Evolutionary conservation across 352 stramenopile genomes (phyloP).

Genomic region (Pythium grandisporangium): DNA sequence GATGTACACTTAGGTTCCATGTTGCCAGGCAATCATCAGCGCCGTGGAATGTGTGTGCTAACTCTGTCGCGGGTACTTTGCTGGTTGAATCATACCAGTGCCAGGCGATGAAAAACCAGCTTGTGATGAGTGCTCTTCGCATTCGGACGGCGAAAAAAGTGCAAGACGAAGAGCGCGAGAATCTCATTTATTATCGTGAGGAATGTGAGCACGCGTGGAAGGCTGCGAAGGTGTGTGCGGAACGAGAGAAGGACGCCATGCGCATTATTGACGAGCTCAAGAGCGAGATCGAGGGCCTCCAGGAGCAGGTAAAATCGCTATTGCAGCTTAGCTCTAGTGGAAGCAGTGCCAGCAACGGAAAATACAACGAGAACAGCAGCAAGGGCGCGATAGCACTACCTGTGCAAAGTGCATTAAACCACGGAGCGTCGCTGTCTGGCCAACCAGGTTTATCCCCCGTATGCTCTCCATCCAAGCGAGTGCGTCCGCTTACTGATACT

Average conservation of each 20-base stretch:
- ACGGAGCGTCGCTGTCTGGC: not conserved
- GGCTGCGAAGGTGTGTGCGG: conserved; percentile 38
- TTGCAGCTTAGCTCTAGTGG: conserved; percentile 5
- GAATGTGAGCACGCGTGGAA: conserved; percentile 65
- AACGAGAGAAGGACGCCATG: conserved; percentile 50
- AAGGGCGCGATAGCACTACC: too few relatives aligned
- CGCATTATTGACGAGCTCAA: conserved; percentile 64
- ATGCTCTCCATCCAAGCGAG: conserved; percentile 1
- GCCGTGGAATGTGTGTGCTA: too few relatives aligned
- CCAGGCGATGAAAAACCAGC: conserved; percentile 59
- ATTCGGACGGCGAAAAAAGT: conserved; percentile 49
- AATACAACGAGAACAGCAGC: too few relatives aligned
- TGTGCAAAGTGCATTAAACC: too few relatives aligned
- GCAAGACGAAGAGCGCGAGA: conserved; percentile 66
- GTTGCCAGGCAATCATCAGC: too few relatives aligned
- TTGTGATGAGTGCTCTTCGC: conserved; percentile 40
- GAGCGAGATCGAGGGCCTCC: conserved; percentile 39
- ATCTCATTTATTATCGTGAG: conserved; percentile 60
- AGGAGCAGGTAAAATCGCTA: conserved; percentile 37
- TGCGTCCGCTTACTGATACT: too few relatives aligned
- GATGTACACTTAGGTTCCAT: not conserved
- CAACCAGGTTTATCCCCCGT: not conserved
- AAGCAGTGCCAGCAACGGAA: too few relatives aligned
- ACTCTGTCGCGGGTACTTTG: too few relatives aligned
- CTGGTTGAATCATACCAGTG: conserved; percentile 17